Evolutionary conservation across 2,329 filamentous ascomycete genomes (phyloP).

Genomic region (Claviceps pazoutovae): DNA sequence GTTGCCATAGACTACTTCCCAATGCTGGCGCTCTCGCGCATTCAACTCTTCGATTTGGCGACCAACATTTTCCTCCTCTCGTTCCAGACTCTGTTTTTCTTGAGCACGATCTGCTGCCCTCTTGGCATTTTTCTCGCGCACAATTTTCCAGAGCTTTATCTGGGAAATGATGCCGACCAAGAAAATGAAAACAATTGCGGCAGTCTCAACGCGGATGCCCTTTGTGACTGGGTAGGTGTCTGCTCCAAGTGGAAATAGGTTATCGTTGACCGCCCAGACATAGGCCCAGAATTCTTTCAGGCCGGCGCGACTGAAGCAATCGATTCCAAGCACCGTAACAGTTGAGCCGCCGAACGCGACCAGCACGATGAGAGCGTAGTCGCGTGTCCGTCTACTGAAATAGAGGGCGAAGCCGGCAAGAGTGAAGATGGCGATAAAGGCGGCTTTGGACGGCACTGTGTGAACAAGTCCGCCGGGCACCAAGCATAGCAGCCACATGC

Average conservation of each 20-base stretch:
- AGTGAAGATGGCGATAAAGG: slow-evolving; percentile 64
- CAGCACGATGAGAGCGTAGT: slow-evolving; percentile 60
- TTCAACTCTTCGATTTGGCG: slow-evolving; percentile 50
- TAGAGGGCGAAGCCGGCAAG: slow-evolving; percentile 57
- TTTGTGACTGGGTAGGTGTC: slow-evolving; percentile 73
- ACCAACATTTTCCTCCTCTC: slow-evolving; percentile 57
- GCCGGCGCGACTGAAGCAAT: slow-evolving; percentile 81
- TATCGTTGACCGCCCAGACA: slow-evolving; percentile 68
- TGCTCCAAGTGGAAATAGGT: slow-evolving; percentile 64
- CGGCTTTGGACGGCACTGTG: slow-evolving; percentile 46
- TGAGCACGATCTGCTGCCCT: slow-evolving; percentile 36
- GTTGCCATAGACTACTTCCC: slow-evolving; percentile 67
- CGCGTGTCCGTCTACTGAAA: slow-evolving; percentile 63
- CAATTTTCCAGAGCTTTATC: slow-evolving; percentile 70
- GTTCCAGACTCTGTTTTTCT: slow-evolving; percentile 39
- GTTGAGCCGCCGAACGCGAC: slow-evolving; percentile 77
- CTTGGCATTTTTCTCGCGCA: slow-evolving; percentile 47
- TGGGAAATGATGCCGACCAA: slow-evolving; percentile 71
- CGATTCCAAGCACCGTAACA: slow-evolving; percentile 66
- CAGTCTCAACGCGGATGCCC: slow-evolving; percentile 75
- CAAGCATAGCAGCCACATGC: slow-evolving; percentile 82
- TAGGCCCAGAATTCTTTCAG: slow-evolving; percentile 95
- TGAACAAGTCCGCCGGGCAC: slow-evolving; percentile 61
- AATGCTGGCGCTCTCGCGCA: slow-evolving; percentile 47
- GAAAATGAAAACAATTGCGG: slow-evolving; percentile 60